Evolutionary conservation across 139 green algal genomes (phyloP).

Genomic region (Chlamydomonas schloesseri): DNA sequence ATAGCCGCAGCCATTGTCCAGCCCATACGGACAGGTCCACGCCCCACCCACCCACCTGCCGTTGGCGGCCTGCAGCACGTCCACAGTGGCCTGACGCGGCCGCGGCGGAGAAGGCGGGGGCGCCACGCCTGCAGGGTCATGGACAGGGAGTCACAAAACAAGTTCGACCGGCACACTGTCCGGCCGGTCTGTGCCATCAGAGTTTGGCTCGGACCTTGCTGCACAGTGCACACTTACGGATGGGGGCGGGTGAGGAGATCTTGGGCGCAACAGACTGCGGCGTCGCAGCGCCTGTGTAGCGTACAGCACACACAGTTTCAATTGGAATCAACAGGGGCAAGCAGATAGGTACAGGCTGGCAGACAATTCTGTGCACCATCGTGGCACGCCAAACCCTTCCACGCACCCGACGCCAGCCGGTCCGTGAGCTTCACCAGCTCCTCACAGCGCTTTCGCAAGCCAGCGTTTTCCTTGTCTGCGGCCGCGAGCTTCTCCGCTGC

Average conservation of each 20-base stretch:
- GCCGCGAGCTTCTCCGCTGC: constrained; percentile 49
- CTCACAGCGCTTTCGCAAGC: constrained; percentile 61
- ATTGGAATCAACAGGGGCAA: too few species aligned
- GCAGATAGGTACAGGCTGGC: too few species aligned
- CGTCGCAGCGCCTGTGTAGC: constrained; percentile 32
- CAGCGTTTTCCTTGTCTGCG: constrained; percentile 72
- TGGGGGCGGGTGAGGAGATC: constrained; percentile 4
- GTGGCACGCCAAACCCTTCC: too few species aligned
- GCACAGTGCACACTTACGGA: constrained; percentile 31
- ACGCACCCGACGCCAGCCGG: constrained; percentile 58
- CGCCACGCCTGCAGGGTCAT: neutral
- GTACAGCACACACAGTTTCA: too few species aligned
- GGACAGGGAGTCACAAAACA: too few species aligned
- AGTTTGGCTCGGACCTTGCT: too few species aligned
- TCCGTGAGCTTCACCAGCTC: constrained; percentile 64
- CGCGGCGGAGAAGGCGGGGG: constrained; percentile 12
- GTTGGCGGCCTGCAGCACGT: constrained; percentile 51
- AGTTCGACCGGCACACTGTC: too few species aligned
- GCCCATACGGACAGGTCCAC: too few species aligned
- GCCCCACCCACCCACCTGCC: neutral
- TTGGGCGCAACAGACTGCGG: constrained; percentile 36
- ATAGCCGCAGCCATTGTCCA: too few species aligned
- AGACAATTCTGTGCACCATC: too few species aligned
- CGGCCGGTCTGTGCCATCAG: too few species aligned
- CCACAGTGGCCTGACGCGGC: constrained; percentile 31